Evolutionary conservation across 257 asterid genomes (phyloP).

Genomic region (Euphrasia confusa): DNA sequence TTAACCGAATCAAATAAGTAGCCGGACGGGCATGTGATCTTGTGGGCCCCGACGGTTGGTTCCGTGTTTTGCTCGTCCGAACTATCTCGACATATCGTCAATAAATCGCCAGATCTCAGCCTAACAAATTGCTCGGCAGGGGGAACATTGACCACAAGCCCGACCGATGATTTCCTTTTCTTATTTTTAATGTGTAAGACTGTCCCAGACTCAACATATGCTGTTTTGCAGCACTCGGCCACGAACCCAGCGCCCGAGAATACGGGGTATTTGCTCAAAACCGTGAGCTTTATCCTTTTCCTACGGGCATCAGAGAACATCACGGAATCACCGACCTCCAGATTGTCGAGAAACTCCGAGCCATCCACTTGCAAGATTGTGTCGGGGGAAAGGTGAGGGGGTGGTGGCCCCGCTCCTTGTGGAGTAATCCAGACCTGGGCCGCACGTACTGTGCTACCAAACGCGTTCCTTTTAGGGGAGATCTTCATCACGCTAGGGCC

Average conservation of each 20-base stretch:
- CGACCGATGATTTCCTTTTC: constrained; percentile 37
- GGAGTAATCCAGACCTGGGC: constrained; percentile 59
- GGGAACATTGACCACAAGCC: constrained; percentile 54
- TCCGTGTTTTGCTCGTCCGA: constrained; percentile 34
- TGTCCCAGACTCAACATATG: constrained; percentile 59
- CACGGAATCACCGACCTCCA: constrained; percentile 42
- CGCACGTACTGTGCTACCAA: constrained; percentile 41
- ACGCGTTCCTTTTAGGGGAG: constrained; percentile 53
- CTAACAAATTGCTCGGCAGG: constrained; percentile 51
- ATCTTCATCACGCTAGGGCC: constrained; percentile 64
- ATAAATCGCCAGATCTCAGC: constrained; percentile 57
- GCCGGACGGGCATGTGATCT: constrained; percentile 60
- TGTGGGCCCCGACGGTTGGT: constrained; percentile 33
- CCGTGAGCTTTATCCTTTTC: constrained; percentile 39
- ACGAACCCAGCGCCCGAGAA: constrained; percentile 60
- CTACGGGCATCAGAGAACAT: constrained; percentile 61
- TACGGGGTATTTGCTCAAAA: constrained; percentile 46
- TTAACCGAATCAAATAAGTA: constrained; percentile 70
- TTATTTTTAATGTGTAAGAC: constrained; percentile 39
- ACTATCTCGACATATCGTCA: constrained; percentile 53
- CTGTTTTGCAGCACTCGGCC: constrained; percentile 56
- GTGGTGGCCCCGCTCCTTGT: constrained; percentile 56
- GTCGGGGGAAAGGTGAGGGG: constrained; percentile 55
- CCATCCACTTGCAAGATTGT: constrained; percentile 48
- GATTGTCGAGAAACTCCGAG: constrained; percentile 45